A percentile compares a stretch with the other conserved stretches of the same genome.
Conservation (phyloP, 2,329 filamentous ascomycete genomes). For the Chaetomiaceae sp. region DNA sequence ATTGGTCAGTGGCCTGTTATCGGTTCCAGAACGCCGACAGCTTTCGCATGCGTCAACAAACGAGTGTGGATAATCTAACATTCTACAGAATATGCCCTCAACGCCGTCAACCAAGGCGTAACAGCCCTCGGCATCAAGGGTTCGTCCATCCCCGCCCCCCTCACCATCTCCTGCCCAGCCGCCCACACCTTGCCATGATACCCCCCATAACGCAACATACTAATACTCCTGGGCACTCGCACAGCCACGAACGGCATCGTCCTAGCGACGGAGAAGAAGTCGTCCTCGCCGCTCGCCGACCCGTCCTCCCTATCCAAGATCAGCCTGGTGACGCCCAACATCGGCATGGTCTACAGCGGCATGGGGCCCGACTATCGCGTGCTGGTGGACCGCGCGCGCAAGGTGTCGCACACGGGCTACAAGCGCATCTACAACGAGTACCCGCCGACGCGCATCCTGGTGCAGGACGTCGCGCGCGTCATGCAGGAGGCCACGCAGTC, state of each 20-base stretch:
- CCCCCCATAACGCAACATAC: constrained; percentile 44
- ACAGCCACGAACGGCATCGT: constrained; percentile 97
- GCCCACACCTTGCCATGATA: constrained; percentile 38
- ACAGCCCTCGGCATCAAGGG: constrained; percentile 98
- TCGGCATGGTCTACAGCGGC: constrained; percentile 98
- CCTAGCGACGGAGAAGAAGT: constrained; percentile 98
- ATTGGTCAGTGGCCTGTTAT: constrained; percentile 55
- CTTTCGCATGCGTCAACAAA: background rate
- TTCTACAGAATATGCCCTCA: constrained; percentile 86
- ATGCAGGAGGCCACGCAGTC: constrained; percentile 99
- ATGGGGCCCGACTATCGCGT: constrained; percentile 99
- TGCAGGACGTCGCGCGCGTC: constrained; percentile 93
- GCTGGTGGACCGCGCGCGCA: constrained; percentile 93
- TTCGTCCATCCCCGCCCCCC: constrained; percentile 34
- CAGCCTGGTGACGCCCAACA: constrained; percentile 96
- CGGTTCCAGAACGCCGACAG: background rate
- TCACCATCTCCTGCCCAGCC: background rate
- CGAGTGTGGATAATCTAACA: constrained; percentile 18
- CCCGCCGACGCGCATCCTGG: constrained; percentile 97
- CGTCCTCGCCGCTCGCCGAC: constrained; percentile 93
- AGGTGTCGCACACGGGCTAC: constrained; percentile 96
- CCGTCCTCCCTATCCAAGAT: constrained; percentile 93
- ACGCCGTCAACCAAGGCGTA: constrained; percentile 98
- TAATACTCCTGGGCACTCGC: background rate
- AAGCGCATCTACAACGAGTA: constrained; percentile 99